Conservation (phyloP, 78 protist genomes). For the Dictyostelium discoideum region dicty_2.7 NC_007089.4:3034501-3035000, state of each 20-base stretch:
- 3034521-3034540: too few species aligned
- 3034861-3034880: too few species aligned
- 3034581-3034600: neutral
- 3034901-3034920: neutral
- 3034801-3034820: too few species aligned
- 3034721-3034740: constrained; percentile 60
- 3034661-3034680: constrained; percentile 51
- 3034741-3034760: constrained; percentile 13
- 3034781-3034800: neutral
- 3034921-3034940: neutral
- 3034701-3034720: constrained; percentile 77
- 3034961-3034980: too few species aligned
- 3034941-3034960: too few species aligned
- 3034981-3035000: too few species aligned
- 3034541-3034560: neutral
- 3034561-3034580: neutral
- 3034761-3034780: neutral
- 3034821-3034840: neutral
- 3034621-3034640: constrained; percentile 28
- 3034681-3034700: constrained; percentile 59
- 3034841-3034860: too few species aligned
- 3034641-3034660: constrained; percentile 44
- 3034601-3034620: neutral
- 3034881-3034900: neutral
- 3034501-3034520: neutral